A percentile compares a stretch with the other conserved stretches of the same genome.
Conservation (phyloP, 2,329 filamentous ascomycete genomes). For the Fusarium burgessii region DNA sequence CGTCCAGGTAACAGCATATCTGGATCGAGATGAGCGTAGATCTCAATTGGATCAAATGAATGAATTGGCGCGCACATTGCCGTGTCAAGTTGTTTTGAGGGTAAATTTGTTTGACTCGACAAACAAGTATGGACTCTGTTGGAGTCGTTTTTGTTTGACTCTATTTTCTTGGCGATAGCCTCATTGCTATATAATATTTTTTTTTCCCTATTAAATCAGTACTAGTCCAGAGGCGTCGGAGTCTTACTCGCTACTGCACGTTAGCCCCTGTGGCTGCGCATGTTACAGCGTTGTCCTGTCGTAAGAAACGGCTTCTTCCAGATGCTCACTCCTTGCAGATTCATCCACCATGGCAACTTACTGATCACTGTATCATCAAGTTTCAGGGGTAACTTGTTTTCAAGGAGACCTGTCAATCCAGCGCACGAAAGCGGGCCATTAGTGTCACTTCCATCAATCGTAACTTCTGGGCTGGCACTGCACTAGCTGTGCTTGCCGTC, state of each 20-base stretch:
- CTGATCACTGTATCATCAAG: slow-evolving; percentile 14
- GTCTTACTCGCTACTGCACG: slow-evolving; percentile 1
- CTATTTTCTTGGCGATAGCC: slow-evolving; percentile 24
- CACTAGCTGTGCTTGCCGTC: neutral
- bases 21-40: slow-evolving; percentile 3
- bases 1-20: neutral
- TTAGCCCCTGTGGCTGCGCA: slow-evolving; percentile 26
- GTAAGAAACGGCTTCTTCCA: slow-evolving; percentile 21
- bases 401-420: slow-evolving; percentile 19
- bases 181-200: slow-evolving; percentile 2
- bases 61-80: neutral
- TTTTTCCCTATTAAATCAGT: neutral
- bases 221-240: neutral
- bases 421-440: slow-evolving; percentile 6
- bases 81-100: neutral
- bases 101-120: neutral
- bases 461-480: slow-evolving; percentile 14
- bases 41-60: slow-evolving; percentile 9
- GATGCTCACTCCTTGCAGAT: slow-evolving; percentile 6
- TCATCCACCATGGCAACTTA: slow-evolving; percentile 5
- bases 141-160: neutral
- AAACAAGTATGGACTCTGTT: neutral
- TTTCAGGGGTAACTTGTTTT: slow-evolving; percentile 31
- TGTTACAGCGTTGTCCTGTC: slow-evolving; percentile 13
- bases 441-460: slow-evolving; percentile 29